Conservation (phyloP, 805 yeast genomes). For the Metschnikowia rubicola region DNA sequence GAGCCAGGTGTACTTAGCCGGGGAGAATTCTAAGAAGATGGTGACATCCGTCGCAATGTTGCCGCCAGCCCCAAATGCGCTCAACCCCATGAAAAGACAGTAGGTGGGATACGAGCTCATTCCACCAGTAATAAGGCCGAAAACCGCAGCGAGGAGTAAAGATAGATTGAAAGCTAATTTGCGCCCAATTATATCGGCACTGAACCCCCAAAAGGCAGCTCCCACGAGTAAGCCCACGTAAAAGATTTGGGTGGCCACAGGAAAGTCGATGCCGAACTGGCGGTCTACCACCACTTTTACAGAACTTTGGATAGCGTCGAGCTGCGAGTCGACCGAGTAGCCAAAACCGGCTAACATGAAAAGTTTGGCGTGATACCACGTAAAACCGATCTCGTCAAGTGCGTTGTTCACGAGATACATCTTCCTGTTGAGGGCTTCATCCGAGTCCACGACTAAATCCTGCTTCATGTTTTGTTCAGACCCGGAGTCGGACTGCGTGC, state of each 20-base stretch:
- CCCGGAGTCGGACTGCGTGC: too few species aligned
- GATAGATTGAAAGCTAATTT: conserved; percentile 50
- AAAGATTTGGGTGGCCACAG: conserved; percentile 41
- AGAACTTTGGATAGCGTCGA: conserved; percentile 45
- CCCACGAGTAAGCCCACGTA: conserved; percentile 53
- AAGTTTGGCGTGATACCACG: conserved; percentile 48
- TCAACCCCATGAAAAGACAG: conserved; percentile 44
- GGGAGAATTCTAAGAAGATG: conserved; percentile 51
- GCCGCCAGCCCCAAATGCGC: conserved; percentile 52
- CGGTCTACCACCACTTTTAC: conserved; percentile 45
- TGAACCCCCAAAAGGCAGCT: conserved; percentile 54
- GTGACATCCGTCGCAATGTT: conserved; percentile 54
- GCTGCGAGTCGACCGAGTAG: conserved; percentile 42
- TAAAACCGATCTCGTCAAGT: conserved; percentile 59
- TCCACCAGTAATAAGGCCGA: conserved; percentile 52
- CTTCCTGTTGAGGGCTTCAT: conserved; percentile 35
- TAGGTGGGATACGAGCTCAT: conserved; percentile 48
- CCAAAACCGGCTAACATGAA: conserved; percentile 56
- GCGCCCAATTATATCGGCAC: conserved; percentile 55
- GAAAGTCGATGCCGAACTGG: conserved; percentile 45
- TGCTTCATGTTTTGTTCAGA: too few species aligned
- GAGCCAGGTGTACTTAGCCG: conserved; percentile 48
- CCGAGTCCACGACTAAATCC: conserved; percentile 11
- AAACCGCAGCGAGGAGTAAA: conserved; percentile 45
- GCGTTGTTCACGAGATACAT: conserved; percentile 50